phyloP scores from a whole-genome alignment of 441 rosid genomes.

The Erodium trifolium region DNA sequence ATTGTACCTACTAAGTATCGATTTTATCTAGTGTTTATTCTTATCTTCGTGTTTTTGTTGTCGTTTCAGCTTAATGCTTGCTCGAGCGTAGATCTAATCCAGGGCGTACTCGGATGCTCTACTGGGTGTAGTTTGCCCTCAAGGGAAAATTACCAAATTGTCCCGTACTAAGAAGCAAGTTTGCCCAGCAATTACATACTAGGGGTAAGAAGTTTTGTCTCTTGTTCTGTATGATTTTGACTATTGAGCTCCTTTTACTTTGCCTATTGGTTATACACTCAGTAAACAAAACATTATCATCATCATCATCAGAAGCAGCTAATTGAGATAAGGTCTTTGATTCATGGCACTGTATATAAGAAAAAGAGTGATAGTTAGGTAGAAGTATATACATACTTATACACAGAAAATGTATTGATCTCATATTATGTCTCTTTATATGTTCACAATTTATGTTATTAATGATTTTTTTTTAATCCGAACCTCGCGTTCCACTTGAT shows the following conservation, averaged over 20 bases:
- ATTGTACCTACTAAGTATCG: not conserved
- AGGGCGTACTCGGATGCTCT: constrained; percentile 89
- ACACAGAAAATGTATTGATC: constrained; percentile 19
- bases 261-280: constrained; percentile 31
- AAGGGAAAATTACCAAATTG: constrained; percentile 34
- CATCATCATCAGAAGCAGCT: constrained; percentile 25
- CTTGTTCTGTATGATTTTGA: constrained; percentile 22
- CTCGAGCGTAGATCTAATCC: constrained; percentile 63
- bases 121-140: constrained; percentile 93
- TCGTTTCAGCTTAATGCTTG: constrained; percentile 58
- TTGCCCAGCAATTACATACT: constrained; percentile 30
- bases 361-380: constrained; percentile 34
- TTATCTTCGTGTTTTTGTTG: not conserved
- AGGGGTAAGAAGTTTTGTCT: constrained; percentile 69
- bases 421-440: not conserved
- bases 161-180: constrained; percentile 43
- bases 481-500: no score
- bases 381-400: constrained; percentile 26
- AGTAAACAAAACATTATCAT: constrained; percentile 25
- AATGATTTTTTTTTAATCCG: no score
- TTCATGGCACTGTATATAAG: constrained; percentile 28
- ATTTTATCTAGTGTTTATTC: not conserved
- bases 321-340: constrained; percentile 17
- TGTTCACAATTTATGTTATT: no score
- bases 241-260: constrained; percentile 20